These are phyloP conservation scores for Seminavis robusta DNA, from an alignment of 108 stramenopile species.

Conservation along the genomic window DNA sequence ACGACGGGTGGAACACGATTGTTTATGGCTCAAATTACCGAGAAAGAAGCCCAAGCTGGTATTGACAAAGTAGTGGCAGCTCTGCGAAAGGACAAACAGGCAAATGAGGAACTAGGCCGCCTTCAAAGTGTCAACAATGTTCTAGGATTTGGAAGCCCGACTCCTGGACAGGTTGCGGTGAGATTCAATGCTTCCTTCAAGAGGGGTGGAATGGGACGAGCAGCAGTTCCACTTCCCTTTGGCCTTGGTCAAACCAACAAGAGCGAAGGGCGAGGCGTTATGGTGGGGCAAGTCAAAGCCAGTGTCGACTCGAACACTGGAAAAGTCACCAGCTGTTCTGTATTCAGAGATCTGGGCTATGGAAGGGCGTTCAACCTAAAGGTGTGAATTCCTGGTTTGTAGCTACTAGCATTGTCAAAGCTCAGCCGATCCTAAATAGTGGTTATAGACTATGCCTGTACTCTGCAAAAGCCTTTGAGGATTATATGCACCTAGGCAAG, in stretches of 20 bases:
- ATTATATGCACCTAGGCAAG: not conserved
- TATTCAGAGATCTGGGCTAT: slow-evolving; percentile 91
- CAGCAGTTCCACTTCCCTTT: slow-evolving; percentile 63
- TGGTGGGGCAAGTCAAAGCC: slow-evolving; percentile 89
- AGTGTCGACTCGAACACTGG: slow-evolving; percentile 57
- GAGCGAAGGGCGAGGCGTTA: slow-evolving; percentile 69
- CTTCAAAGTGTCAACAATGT: slow-evolving; percentile 65
- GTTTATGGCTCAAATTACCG: slow-evolving; percentile 45
- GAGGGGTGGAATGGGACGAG: slow-evolving; percentile 59
- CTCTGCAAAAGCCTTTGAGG: not conserved
- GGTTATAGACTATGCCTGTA: not conserved
- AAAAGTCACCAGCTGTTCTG: slow-evolving; percentile 54
- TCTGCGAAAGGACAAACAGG: slow-evolving; percentile 56
- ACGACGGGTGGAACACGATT: not conserved
- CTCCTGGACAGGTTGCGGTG: slow-evolving; percentile 51
- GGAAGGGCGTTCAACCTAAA: slow-evolving; percentile 78
- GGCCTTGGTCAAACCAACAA: slow-evolving; percentile 72
- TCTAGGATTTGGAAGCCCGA: slow-evolving; percentile 69
- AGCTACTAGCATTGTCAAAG: not conserved
- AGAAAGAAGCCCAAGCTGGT: slow-evolving; percentile 61
- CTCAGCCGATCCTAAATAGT: not conserved
- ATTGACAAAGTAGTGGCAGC: slow-evolving; percentile 81
- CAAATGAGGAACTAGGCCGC: slow-evolving; percentile 67
- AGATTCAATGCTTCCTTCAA: slow-evolving; percentile 82
- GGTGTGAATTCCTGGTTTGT: slow-evolving; percentile 13